Conservation (phyloP, 306 rosid species). For the Heteromeles arbutifolia region DNA sequence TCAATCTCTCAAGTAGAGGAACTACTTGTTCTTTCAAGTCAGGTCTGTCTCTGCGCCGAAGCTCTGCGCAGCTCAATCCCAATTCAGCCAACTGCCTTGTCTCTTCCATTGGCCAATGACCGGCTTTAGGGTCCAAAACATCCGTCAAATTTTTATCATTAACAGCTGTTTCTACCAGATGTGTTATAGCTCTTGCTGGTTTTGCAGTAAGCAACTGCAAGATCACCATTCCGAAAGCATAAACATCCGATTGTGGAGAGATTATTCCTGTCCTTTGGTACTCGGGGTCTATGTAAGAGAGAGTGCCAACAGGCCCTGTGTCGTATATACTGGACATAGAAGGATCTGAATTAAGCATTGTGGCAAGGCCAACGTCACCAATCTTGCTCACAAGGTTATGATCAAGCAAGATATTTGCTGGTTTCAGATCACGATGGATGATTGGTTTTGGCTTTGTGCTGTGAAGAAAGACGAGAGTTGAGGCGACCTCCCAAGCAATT, state of each 20-base stretch:
- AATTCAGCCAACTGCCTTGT: slow-evolving; percentile 57
- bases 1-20: slow-evolving; percentile 63
- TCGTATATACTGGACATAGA: slow-evolving; percentile 45
- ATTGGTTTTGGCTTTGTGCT: slow-evolving; percentile 80
- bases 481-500: slow-evolving; percentile 95
- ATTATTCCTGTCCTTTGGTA: slow-evolving; percentile 72
- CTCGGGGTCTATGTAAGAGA: slow-evolving; percentile 92
- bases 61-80: slow-evolving; percentile 80
- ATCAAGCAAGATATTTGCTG: slow-evolving; percentile 89
- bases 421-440: slow-evolving; percentile 92
- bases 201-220: slow-evolving; percentile 80
- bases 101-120: slow-evolving; percentile 80
- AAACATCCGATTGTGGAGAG: slow-evolving; percentile 82
- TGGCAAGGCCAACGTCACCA: slow-evolving; percentile 89
- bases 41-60: slow-evolving; percentile 83
- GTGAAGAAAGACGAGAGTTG: slow-evolving; percentile 86
- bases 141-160: slow-evolving; percentile 32
- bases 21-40: slow-evolving; percentile 63
- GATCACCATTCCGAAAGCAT: slow-evolving; percentile 90
- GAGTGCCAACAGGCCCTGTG: slow-evolving; percentile 75
- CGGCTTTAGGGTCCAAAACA: slow-evolving; percentile 70
- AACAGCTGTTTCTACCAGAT: slow-evolving; percentile 73
- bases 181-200: slow-evolving; percentile 72
- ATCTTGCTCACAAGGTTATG: slow-evolving; percentile 79
- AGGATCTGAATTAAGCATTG: slow-evolving; percentile 53